Evolutionary conservation across 441 rosid species (phyloP).

Genomic region (Raphanus hybrid): DNA sequence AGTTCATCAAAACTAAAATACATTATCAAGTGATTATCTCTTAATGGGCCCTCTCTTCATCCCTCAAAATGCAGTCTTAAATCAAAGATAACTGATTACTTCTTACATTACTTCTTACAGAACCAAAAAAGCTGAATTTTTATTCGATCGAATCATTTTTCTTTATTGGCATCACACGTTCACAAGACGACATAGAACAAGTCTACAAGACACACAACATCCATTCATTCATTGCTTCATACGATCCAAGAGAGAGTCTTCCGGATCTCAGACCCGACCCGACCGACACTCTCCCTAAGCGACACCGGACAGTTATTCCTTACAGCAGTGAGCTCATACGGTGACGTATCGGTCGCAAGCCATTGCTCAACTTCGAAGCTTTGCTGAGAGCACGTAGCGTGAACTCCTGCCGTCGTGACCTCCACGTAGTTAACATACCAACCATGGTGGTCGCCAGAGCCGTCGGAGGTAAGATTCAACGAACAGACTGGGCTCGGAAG

Average conservation of each 20-base stretch:
- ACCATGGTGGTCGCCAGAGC: conserved; percentile 65
- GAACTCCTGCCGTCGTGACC: conserved; percentile 61
- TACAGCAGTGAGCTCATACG: conserved; percentile 58
- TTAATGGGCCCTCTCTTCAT: background rate
- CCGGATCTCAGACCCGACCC: conserved; percentile 34
- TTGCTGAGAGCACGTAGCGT: conserved; percentile 52
- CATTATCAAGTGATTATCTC: conserved; percentile 1
- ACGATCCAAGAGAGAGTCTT: conserved; percentile 36
- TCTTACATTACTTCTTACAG: background rate
- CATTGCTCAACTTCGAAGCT: conserved; percentile 73
- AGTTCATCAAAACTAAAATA: background rate
- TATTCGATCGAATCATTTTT: conserved; percentile 15
- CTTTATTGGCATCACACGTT: conserved; percentile 33
- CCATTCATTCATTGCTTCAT: conserved; percentile 12
- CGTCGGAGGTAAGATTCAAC: conserved; percentile 72
- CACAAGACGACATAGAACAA: conserved; percentile 28
- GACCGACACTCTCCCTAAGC: conserved; percentile 11
- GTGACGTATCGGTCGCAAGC: conserved; percentile 63
- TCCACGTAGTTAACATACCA: conserved; percentile 85
- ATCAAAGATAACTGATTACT: background rate
- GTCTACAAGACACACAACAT: conserved; percentile 2
- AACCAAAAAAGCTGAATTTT: background rate
- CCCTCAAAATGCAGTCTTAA: background rate
- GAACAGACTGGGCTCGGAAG: conserved; percentile 55
- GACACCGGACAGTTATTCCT: conserved; percentile 51